Percentiles rank a stretch among this genome's conserved stretches.
These are phyloP conservation scores for Phlebiopsis flavidoalba DNA, from an alignment of 768 basidiomycete species.

Conservation along the genomic window DNA sequence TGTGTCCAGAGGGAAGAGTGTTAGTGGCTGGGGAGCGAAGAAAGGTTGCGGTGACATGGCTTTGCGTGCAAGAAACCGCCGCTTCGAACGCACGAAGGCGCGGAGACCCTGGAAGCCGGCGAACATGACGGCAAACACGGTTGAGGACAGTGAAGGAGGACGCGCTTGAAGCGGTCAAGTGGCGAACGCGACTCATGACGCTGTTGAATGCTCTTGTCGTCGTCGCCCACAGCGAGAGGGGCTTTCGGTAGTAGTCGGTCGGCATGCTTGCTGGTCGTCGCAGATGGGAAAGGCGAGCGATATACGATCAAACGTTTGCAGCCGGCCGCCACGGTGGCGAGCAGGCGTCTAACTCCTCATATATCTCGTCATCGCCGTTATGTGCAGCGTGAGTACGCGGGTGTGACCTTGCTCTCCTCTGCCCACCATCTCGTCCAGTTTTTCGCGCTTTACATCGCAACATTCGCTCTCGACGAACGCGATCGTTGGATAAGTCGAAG, in stretches of 20 bases:
- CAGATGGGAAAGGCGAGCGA: background rate
- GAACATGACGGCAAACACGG: slow-evolving; percentile 20
- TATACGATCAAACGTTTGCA: too few relatives aligned
- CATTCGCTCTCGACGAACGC: too few relatives aligned
- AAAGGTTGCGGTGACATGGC: slow-evolving; percentile 1
- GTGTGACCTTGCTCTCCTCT: too few relatives aligned
- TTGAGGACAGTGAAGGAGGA: slow-evolving; percentile 20
- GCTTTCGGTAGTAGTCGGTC: background rate
- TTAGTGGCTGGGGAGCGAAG: slow-evolving; percentile 42
- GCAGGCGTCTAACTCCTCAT: background rate
- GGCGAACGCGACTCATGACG: background rate
- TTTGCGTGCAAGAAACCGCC: background rate
- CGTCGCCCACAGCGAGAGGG: slow-evolving; percentile 4
- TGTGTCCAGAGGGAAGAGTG: slow-evolving; percentile 60
- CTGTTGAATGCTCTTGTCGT: background rate
- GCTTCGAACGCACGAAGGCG: slow-evolving; percentile 11
- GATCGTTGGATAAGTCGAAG: too few relatives aligned
- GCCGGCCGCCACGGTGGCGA: too few relatives aligned
- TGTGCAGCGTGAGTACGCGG: too few relatives aligned
- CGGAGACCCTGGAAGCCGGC: slow-evolving; percentile 15
- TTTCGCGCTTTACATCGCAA: too few relatives aligned
- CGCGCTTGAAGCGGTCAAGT: slow-evolving; percentile 17
- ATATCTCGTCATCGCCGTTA: background rate
- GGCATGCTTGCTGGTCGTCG: slow-evolving; percentile 9
- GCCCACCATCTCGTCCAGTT: too few relatives aligned